phyloP scores from a whole-genome alignment of 441 rosid species.

The Populus hybrid region DNA sequence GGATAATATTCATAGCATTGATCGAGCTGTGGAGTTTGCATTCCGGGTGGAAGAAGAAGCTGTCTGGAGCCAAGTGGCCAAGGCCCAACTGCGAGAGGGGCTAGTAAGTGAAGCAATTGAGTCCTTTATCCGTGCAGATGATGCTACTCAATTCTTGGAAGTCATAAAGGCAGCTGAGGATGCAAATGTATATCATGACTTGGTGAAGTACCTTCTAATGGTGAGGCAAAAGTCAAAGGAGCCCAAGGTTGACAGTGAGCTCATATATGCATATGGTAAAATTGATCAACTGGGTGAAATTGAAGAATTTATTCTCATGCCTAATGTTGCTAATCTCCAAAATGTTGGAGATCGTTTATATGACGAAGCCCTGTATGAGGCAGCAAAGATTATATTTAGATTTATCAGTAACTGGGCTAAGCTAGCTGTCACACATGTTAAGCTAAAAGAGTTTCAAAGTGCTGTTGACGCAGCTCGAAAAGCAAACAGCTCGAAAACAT shows the following conservation, averaged over 20 bases:
- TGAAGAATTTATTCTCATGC: constrained; percentile 90
- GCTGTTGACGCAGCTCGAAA: constrained; percentile 96
- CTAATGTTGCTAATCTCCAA: constrained; percentile 87
- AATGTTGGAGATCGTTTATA: constrained; percentile 82
- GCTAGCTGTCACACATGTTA: constrained; percentile 83
- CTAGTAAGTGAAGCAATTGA: constrained; percentile 90
- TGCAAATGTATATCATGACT: constrained; percentile 74
- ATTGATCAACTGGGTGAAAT: constrained; percentile 80
- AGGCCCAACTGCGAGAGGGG: constrained; percentile 85
- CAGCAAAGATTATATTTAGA: constrained; percentile 83
- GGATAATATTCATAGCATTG: constrained; percentile 76
- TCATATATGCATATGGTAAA: constrained; percentile 90
- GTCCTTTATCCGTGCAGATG: constrained; percentile 95
- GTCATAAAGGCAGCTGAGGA: constrained; percentile 81
- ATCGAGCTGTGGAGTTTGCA: constrained; percentile 92
- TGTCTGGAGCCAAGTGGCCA: constrained; percentile 93
- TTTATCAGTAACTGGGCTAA: constrained; percentile 93
- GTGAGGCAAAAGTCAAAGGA: constrained; percentile 89
- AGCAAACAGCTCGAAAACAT: constrained; percentile 91
- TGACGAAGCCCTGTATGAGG: constrained; percentile 79
- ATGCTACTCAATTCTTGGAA: constrained; percentile 75
- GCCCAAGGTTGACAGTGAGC: constrained; percentile 93
- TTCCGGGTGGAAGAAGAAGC: constrained; percentile 95
- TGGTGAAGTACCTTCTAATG: constrained; percentile 87
- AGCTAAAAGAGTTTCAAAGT: constrained; percentile 80